Base-by-base conservation (phyloP, 192 early-diverging fungal genomes). In the Backusella morwellensis region DNA sequence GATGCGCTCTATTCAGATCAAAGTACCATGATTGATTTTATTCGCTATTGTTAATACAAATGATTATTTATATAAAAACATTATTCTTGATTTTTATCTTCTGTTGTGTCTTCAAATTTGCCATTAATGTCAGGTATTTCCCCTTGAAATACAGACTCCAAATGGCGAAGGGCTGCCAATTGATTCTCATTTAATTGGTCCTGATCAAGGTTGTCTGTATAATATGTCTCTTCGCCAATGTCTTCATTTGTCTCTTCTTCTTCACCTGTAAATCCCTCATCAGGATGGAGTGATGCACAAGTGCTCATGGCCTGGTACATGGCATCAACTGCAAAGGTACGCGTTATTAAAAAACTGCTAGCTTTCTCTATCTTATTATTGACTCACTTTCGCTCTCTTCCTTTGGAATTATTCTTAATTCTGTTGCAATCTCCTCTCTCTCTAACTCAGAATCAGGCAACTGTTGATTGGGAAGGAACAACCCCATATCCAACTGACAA, bases 241-340 rank as follows among this genome's bases (percentile, higher is more conserved):
- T 79, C 86, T 14, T 70, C 82, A 6, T 79, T 78, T 34, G 87
- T 81, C 14, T 78, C 82, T 0, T 82, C 83, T 14, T 84, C 78
- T 3, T 84, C 83, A 36, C 80, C 80, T 42, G 70, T 77, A 50
- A 68, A 71, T 47, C 84, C 83, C 47, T 84, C 82, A 75, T 93
- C 91, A 35, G 90, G 91, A 75, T 93, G 91, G 0, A 91, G 78
- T 1, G 90, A 86, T 3, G 89, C 90, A 75, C 91, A 93, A 34
- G 88, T 82, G 1, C 88, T 87, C 32, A 93, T 56, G 38, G 88
- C 89, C 52, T 89, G 82, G 80, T 87, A 93, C n/a, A 93, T 85
- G 9, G 80, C 81, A 29, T 93, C 91, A 82, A 93, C 91, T 92
- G 78, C 4, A 70, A 63, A 63, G 21, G 21, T 63, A 63, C 23